Conservation (phyloP, 2,329 filamentous ascomycete species). For the Balansia obtecta region DNA sequence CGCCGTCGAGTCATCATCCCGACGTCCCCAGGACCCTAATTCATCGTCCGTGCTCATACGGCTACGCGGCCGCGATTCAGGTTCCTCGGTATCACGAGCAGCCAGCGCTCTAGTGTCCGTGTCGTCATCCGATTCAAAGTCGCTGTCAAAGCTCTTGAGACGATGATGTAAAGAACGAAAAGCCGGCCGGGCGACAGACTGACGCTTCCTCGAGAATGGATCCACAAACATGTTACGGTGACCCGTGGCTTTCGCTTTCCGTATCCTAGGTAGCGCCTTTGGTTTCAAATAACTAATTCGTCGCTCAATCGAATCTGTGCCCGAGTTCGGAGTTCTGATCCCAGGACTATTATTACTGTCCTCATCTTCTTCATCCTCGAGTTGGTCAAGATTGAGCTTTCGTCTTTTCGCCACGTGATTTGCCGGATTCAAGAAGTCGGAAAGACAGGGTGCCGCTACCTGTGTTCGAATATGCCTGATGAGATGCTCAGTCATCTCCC, state of each 20-base stretch:
- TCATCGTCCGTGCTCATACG: conserved; percentile 55
- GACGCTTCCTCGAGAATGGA: conserved; percentile 51
- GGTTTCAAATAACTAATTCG: conserved; percentile 41
- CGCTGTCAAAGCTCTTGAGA: conserved; percentile 49
- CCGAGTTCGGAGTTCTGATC: conserved; percentile 52
- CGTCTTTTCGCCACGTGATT: conserved; percentile 70
- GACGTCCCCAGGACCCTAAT: conserved; percentile 28
- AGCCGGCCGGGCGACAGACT: conserved; percentile 42
- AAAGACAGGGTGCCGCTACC: conserved; percentile 69
- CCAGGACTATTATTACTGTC: conserved; percentile 50
- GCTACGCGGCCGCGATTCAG: conserved; percentile 70
- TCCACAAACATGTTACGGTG: conserved; percentile 54
- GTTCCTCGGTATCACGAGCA: conserved; percentile 70
- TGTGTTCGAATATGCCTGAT: conserved; percentile 81
- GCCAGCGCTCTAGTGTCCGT: conserved; percentile 41
- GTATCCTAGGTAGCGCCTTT: conserved; percentile 60
- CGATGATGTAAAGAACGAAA: conserved; percentile 71
- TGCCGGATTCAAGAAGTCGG: conserved; percentile 69
- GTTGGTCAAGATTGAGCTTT: conserved; percentile 64
- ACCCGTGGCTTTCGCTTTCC: conserved; percentile 50
- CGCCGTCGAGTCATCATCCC: conserved; percentile 56
- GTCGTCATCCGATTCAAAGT: conserved; percentile 85
- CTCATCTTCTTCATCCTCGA: conserved; percentile 43
- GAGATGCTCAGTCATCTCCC: conserved; percentile 75
- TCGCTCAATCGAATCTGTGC: conserved; percentile 48